Evolutionary conservation across 1,139 yeast genomes (phyloP), one percentile per base, ranked within the genome.

Genomic region (Pichia sp.): DNA sequence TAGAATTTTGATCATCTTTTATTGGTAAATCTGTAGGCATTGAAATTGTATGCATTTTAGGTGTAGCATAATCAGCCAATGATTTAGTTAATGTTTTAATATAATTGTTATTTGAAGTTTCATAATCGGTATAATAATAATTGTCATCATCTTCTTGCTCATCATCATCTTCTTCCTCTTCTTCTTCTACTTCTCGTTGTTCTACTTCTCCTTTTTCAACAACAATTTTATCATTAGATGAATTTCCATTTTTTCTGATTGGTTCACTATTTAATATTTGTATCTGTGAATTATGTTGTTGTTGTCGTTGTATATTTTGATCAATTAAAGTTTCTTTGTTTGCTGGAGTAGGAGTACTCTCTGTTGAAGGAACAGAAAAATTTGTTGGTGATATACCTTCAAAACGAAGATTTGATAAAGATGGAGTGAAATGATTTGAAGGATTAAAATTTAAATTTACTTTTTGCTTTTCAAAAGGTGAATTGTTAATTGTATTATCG

Each of bases 381-480:
- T 54, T 54, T 18, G 60, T 54, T 2, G 63, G 62, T 3, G 62
- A 56, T 6, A 57, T 54, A 3, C 55, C 57, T 34, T 56, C 58
- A 40, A 48, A 50, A 11, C 40, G 30, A 3, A 42, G 29, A 26
- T 35, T 43, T 11, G 50, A 40, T 32, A 45, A 34, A 8, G 52
- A 44, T 29, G 47, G 39, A 26, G 29, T 26, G 8, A 36, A 36
- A 25, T 27, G 28, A 10, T 36, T 29, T 1, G 7, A 26, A 26
- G 10, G n/a, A 27, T 26, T n/a, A 5, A n/a, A 7, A 34, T 34
- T 36, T 8, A 11, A 2, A 36, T 2, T 10, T 2, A 36, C 26
- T 4, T 10, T 27, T 27, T 25, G 28, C 18, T 34, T 9, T 18
- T 18, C 10, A 26, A 32, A 11, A 8, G 40, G 9, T 9, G 25